A percentile compares a stretch with the other conserved stretches of the same genome.
Conservation (phyloP, 2,329 filamentous ascomycete genomes). For the Pseudomassariella vexata region DNA sequence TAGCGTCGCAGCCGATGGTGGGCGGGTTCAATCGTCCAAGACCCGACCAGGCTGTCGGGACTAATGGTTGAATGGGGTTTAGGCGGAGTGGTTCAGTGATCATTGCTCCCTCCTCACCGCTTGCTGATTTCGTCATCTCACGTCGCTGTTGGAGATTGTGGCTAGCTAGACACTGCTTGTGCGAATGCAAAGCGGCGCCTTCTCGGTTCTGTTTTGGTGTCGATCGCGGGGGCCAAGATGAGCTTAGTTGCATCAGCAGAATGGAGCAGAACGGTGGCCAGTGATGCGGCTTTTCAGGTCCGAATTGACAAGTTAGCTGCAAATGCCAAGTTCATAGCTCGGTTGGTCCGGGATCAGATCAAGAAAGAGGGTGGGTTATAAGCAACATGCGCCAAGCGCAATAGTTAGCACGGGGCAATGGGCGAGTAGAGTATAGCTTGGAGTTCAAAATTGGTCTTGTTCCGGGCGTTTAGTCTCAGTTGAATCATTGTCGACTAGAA, state of each 20-base stretch:
- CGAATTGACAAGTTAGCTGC: no score
- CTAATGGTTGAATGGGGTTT: background rate
- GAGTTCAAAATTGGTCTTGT: no score
- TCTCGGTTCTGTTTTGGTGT: constrained; percentile 1
- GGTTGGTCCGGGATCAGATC: background rate
- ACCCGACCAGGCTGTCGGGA: constrained; percentile 1
- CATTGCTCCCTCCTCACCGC: background rate
- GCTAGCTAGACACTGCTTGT: background rate
- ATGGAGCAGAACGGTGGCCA: no score
- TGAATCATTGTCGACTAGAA: no score
- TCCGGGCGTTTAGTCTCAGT: no score
- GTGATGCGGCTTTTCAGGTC: no score
- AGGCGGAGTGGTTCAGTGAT: no score
- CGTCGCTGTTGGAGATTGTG: background rate
- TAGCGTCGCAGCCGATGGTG: no score
- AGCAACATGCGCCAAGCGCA: constrained; percentile 1
- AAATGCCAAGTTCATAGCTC: no score
- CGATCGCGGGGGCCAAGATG: background rate
- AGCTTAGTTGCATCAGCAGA: background rate
- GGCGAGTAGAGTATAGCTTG: no score
- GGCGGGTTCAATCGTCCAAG: no score
- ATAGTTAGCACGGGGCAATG: no score
- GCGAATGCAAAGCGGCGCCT: constrained; percentile 1
- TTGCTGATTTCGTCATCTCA: constrained; percentile 1
- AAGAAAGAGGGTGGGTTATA: background rate